Base-by-base conservation (phyloP, 78 protist species). In the Bigelowiella natans region DNA sequence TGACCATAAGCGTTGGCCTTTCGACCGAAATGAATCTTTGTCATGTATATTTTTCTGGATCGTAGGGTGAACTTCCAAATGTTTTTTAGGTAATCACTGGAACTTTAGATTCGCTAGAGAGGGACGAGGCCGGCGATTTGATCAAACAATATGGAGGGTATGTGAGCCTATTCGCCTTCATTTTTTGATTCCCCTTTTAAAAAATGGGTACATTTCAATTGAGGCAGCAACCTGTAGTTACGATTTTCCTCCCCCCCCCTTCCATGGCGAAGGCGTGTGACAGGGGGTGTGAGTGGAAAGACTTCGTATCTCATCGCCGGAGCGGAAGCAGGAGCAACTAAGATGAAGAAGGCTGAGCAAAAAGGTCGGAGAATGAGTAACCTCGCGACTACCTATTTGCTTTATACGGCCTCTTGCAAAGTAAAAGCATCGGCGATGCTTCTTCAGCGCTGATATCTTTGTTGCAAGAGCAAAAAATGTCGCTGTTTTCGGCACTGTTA, bases 21-120 rank as follows among this genome's bases (percentile, higher is more conserved):
- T n/a, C n/a, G n/a, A n/a, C n/a, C n/a, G n/a, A n/a, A n/a, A n/a
- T n/a, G n/a, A n/a, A n/a, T n/a, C n/a, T n/a, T n/a, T n/a, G n/a
- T n/a, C n/a, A n/a, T n/a, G n/a, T n/a, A n/a, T n/a, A n/a, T n/a
- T n/a, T n/a, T n/a, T n/a, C n/a, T n/a, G n/a, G n/a, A n/a, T n/a
- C n/a, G n/a, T n/a, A n/a, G n/a, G n/a, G n/a, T n/a, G n/a, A n/a
- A n/a, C n/a, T n/a, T n/a, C n/a, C n/a, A n/a, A n/a, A n/a, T n/a
- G n/a, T n/a, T n/a, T n/a, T n/a, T 51, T 18, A 51, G 73, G 73
- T 87, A 30, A 31, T 87, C 37, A 87, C 89, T 18, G 89, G 89
- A 34, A 29, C 26, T 18, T 34, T 87, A 40, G 83, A 38, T 38
- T 40, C 83, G 31, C 64, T 87, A 2, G 64, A 38, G 38, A 87